phyloP scores from a whole-genome alignment of 2,329 filamentous ascomycete species.

The Xylaria arbuscula region DNA sequence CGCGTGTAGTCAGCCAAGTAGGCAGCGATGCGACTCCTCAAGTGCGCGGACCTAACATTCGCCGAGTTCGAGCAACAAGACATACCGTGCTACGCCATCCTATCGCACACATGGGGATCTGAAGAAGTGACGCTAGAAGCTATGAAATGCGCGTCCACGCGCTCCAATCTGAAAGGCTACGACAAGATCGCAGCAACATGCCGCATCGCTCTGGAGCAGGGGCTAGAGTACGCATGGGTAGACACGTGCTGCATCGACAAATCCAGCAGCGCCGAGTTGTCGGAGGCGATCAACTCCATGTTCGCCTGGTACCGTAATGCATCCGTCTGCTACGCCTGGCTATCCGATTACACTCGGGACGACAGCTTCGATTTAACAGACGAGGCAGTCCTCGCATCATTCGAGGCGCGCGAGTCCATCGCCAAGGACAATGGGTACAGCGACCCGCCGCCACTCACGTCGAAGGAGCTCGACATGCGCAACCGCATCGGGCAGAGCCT shows the following conservation, averaged over 20 bases:
- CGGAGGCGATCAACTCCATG: constrained; percentile 45
- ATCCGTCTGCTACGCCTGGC: constrained; percentile 39
- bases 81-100: constrained; percentile 41
- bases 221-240: constrained; percentile 40
- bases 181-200: constrained; percentile 38
- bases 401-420: constrained; percentile 34
- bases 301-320: constrained; percentile 41
- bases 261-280: constrained; percentile 43
- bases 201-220: constrained; percentile 32
- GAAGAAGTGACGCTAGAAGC: constrained; percentile 38
- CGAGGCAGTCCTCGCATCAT: constrained; percentile 30
- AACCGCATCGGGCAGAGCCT: constrained; percentile 35
- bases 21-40: constrained; percentile 40
- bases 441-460: constrained; percentile 35
- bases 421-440: constrained; percentile 29
- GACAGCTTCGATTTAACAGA: constrained; percentile 20
- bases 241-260: constrained; percentile 46
- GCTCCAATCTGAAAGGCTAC: constrained; percentile 23
- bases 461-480: constrained; percentile 36
- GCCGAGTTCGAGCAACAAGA: constrained; percentile 40
- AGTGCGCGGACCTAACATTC: constrained; percentile 36
- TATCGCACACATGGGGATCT: constrained; percentile 42
- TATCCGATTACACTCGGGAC: constrained; percentile 37
- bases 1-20: not conserved
- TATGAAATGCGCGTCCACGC: constrained; percentile 23